Evolutionary conservation across 345 rosid species (phyloP), one percentile per base, ranked within the genome.

Genomic region (Populus ilicifolia): DNA sequence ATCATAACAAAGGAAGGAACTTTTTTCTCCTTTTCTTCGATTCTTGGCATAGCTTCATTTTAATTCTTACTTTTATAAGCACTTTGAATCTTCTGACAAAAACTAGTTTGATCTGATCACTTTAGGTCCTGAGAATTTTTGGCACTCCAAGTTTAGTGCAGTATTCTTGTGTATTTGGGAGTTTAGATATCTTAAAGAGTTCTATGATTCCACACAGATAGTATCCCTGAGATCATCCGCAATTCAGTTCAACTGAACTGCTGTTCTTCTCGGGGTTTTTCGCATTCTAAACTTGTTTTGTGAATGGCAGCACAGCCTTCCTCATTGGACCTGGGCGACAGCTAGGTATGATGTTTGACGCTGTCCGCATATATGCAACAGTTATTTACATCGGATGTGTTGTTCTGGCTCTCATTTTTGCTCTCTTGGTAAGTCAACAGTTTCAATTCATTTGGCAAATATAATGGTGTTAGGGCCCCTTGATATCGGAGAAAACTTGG

Each of bases 221-320:
- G 30, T 66, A 78, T 59, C 23, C 16, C 64, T 41, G 43, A 38
- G 46, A 20, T 63, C 10, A 27, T 65, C 35, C 44, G 59, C 68
- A 65, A 35, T 17, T 59, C 33, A 30, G 20, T 64, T 77, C 14
- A 29, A 29, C 13, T 70, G 30, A 68, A 41, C 38, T 1, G 46
- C n/a, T 80, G 71, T 25, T 52, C 33, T 16, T 50, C 56, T 39
- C 46, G 33, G 23, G 52, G 56, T 67, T 67, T 78, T 78, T 77
- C 70, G 75, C 36, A 76, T 73, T 70, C 82, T 75, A 44, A 86
- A 72, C 52, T 80, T 74, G 70, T 72, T 78, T 75, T 76, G 33
- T 80, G 71, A 83, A 83, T 86, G 96, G 88, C 97, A 96, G 98
- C 92, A 96, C 99, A 92, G 99, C 87, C 82, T 93, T 96, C 80